Evolutionary conservation across 495 filamentous ascomycete species (phyloP), one percentile per base, ranked within the genome.

Genomic region (Stereocaulon alpinum): DNA sequence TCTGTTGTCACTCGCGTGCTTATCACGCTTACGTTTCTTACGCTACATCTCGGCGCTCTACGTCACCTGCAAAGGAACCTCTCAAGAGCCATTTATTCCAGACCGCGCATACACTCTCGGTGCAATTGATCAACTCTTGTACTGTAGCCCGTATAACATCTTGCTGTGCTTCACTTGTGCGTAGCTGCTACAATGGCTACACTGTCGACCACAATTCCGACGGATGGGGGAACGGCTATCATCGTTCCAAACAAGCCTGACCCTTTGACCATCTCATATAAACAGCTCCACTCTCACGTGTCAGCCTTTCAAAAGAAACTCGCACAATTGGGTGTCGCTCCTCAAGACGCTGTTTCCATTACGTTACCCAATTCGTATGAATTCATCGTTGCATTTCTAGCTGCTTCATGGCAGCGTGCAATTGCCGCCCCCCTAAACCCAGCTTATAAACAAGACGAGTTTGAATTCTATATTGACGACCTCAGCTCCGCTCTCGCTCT

Each of bases 381-480:
- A 71, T 91, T 91, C 72, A 82, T 91, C 64, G 81, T 91, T 57
- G 81, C 86, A 2, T 93, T 93, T 73, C 77, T 93, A 24, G 88
- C 87, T 17, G 76, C 82, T 17, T 80, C 86, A 7, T 86, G 82
- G 79, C 88, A 92, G 73, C 80, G 88, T 59, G 84, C 75, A 29
- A 86, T 90, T 62, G 88, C 88, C 22, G 88, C 88, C 5, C 88
- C 88, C 4, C 74, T 93, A 55, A 91, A 92, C 71, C 81, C 87
- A 22, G 85, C 82, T 30, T 92, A 93, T 73, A 91, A 89, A 73
- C 86, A 91, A 66, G 82, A 84, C 30, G 88, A 92, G 69, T 91
- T 92, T 67, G 87, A 92, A 69, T 91, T 93, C 72, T 93, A 91
- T 69, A 90, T 92, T 63, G 83, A 88, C 40, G 88, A 93, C 69